A percentile compares a stretch with the other conserved stretches of the same genome.
These are phyloP conservation scores for Chrysoporthe deuterocubensis DNA, from an alignment of 2,329 filamentous ascomycete genomes.

Conservation along the genomic window DNA sequence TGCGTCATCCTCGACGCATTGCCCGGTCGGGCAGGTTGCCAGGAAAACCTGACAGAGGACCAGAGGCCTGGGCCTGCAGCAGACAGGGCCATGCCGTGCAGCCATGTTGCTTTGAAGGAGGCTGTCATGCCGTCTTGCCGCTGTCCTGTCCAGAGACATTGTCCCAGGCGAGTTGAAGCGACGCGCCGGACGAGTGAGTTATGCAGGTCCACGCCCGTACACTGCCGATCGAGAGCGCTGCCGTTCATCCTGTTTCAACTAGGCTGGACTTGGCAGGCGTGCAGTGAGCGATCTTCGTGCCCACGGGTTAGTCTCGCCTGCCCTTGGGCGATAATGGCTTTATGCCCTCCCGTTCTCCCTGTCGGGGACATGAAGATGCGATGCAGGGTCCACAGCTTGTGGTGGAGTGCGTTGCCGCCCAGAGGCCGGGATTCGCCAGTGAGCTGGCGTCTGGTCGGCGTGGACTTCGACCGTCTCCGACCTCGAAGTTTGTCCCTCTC, in stretches of 20 bases:
- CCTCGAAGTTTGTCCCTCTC: not conserved
- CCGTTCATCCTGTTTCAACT: not conserved
- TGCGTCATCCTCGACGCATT: slow-evolving; percentile 11
- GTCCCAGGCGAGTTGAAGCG: not conserved
- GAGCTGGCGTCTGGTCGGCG: not conserved
- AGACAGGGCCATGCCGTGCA: not conserved
- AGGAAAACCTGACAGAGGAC: not conserved
- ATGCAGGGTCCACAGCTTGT: not conserved
- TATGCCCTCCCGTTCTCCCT: not conserved
- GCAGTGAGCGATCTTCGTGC: not conserved
- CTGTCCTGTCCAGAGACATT: too few species aligned
- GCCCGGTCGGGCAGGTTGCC: slow-evolving; percentile 9
- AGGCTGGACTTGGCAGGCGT: slow-evolving; percentile 4
- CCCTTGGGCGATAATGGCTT: not conserved
- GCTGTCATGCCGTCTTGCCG: not conserved
- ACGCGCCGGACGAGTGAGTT: not conserved
- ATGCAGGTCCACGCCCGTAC: not conserved
- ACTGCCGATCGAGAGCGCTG: not conserved
- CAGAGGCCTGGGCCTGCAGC: not conserved
- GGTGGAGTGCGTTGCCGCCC: not conserved
- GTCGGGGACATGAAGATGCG: not conserved
- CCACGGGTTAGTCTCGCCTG: not conserved
- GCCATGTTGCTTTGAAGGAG: not conserved
- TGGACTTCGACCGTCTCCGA: not conserved
- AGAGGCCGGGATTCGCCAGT: not conserved